Conservation (phyloP, 1,284 basidiomycete genomes). For the Naganishia sp. region DNA sequence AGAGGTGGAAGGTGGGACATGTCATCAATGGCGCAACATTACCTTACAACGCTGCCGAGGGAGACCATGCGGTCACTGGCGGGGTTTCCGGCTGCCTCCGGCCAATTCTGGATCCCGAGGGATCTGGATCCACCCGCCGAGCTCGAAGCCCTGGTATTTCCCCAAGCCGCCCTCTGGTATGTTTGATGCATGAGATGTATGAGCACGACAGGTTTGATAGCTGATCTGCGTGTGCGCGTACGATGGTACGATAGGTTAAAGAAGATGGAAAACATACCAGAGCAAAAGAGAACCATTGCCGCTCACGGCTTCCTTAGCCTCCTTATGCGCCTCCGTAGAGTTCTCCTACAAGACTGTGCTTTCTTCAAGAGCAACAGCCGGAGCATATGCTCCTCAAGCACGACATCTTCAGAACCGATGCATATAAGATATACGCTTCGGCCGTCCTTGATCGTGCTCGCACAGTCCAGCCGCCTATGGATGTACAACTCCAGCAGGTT, state of each 20-base stretch:
- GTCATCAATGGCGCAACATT: slow-evolving; percentile 7
- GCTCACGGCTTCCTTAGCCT: slow-evolving; percentile 4
- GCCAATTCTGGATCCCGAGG: slow-evolving; percentile 8
- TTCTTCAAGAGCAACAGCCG: slow-evolving; percentile 1
- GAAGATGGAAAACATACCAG: background rate
- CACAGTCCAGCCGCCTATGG: background rate
- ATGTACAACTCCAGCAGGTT: slow-evolving; percentile 2
- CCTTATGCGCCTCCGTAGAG: background rate
- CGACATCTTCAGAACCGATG: background rate
- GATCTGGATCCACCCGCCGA: slow-evolving; percentile 7
- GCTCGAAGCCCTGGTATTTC: background rate
- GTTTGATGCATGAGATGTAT: background rate
- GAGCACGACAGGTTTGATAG: background rate
- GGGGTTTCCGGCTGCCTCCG: background rate
- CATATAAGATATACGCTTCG: background rate
- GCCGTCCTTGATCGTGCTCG: background rate
- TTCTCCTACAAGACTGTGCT: background rate
- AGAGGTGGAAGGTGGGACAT: slow-evolving; percentile 7
- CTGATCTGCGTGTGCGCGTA: too few relatives aligned
- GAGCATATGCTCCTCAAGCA: background rate
- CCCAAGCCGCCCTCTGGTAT: background rate
- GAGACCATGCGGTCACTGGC: slow-evolving; percentile 6
- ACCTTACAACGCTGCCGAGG: slow-evolving; percentile 4
- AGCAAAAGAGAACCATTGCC: slow-evolving; percentile 2
- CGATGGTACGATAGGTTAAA: background rate